Base-by-base conservation (phyloP, 2,329 filamentous ascomycete species). In the Sporothrix curviconia region DNA sequence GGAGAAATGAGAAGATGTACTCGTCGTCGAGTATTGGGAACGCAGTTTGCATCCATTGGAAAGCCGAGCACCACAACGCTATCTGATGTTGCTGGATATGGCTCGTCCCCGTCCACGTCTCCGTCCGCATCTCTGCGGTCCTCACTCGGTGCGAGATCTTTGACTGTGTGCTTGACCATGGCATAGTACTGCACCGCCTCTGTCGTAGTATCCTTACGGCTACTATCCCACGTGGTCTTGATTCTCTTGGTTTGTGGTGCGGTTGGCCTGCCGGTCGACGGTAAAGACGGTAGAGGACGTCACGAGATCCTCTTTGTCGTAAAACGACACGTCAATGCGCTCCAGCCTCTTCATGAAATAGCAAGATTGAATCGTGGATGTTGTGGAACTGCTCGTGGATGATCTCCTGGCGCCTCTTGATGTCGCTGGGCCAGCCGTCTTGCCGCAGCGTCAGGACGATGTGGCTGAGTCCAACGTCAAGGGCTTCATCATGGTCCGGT, bases 1-100 rank as follows among this genome's bases (percentile, higher is more conserved):
- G 78, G 0, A 79, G 62, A 60, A 79, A 80, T 0, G 71, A 73
- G 63, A 74, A 80, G 0, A 78, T 58, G 7, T 74, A 63, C 52
- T 79, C 76, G 7, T 65, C 61, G 32, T 73, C 62, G 5, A 74
- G 58, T 3, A 76, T 51, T 0, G 76, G 77, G 0, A 56, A 25
- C 0, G 59, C n/a, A 66, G 3, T 63, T 51, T 0, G 63, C 62
- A 0, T 69, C 65, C 1, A 79, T 28, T 0, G 77, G 77, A 59
- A 80, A 79, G 0, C 76, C 77, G 0, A 80, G 64, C 2, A 76
- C 63, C 2, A 80, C 64, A 19, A 75, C 68, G 0, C 72, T 64
- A 1, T 60, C 63, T 0, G 66, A 64, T 19, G 57, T 3, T 59
- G 62, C 6, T 68, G 64, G n/a, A n/a, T n/a, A n/a, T n/a, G n/a